These are phyloP conservation scores for Macrotyloma uniflorum DNA, from an alignment of 306 rosid genomes.

Conservation along the genomic window DNA sequence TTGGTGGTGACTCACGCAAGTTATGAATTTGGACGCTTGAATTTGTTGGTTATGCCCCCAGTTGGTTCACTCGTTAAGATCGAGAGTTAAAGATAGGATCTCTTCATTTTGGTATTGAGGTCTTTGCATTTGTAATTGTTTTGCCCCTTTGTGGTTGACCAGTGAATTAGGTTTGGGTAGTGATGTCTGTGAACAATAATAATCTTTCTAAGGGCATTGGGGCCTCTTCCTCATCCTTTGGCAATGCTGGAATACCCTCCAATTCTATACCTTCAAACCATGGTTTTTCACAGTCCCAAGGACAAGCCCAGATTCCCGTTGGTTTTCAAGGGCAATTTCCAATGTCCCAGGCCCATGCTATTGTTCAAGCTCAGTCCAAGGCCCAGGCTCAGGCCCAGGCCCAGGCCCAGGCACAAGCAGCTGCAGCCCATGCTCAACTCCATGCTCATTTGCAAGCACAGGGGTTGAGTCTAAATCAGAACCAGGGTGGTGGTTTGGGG, in stretches of 20 bases:
- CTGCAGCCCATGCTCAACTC: constrained; percentile 76
- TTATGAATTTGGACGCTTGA: constrained; percentile 16
- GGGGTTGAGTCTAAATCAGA: constrained; percentile 70
- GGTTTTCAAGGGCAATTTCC: constrained; percentile 84
- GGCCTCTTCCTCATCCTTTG: constrained; percentile 77
- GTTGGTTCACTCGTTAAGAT: constrained; percentile 24
- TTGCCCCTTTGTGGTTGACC: constrained; percentile 35
- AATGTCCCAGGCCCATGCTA: constrained; percentile 88
- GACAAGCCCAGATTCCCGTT: constrained; percentile 68
- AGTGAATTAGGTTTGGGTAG: constrained; percentile 50
- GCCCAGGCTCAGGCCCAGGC: constrained; percentile 78
- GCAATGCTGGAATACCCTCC: constrained; percentile 71
- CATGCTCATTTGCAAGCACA: constrained; percentile 98
- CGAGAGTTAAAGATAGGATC: constrained; percentile 39
- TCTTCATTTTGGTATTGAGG: constrained; percentile 36
- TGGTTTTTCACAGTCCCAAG: constrained; percentile 69
- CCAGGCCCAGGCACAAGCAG: constrained; percentile 67
- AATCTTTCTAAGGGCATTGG: constrained; percentile 84
- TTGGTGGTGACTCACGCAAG: neutral
- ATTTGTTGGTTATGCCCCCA: constrained; percentile 21
- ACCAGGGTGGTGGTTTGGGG: constrained; percentile 62
- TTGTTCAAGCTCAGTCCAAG: constrained; percentile 89
- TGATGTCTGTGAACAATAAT: constrained; percentile 89
- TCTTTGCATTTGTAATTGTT: neutral
- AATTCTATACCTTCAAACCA: constrained; percentile 65